Evolutionary conservation across 345 rosid species (phyloP), one percentile per base, ranked within the genome.

Genomic region (Hypericum perforatum): DNA sequence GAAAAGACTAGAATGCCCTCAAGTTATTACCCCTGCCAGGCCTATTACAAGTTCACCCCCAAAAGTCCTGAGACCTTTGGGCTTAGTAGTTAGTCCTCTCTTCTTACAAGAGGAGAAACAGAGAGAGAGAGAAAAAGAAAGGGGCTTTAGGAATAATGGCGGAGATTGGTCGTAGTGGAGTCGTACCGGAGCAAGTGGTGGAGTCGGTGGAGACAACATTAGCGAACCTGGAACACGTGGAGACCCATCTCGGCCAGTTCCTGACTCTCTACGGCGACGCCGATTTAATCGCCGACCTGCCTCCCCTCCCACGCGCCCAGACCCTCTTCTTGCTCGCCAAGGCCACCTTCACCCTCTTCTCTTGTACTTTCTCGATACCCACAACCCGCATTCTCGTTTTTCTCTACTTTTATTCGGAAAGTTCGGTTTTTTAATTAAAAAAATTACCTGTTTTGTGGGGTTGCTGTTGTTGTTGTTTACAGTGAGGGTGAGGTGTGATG

Each of bases 401-500:
- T 15, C 14, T 8, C 5, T 0, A 37, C 0, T 8, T 48, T 70
- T 11, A 56, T 55, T 37, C 39, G 29, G 11, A 12, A 3, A 29
- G 36, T 29, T 51, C 38, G 11, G 7, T 3, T 47, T 48, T 52
- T 29, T 22, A 7, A 41, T 39, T n/a, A n/a, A n/a, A n/a, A n/a
- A n/a, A n/a, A n/a, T n/a, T 2, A 42, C 32, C 2, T 22, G 32
- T 22, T 22, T 22, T 22, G 32, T 49, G 13, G 7, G 7, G 43
- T 39, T 48, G 8, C 60, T 46, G 5, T 22, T 57, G 14, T 57
- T 37, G 37, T 45, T 52, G 37, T 39, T 64, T 68, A 6, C 74
- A 89, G 99, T 94, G 86, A 80, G 77, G 71, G 58, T 94, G 71
- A 89, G 91, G 67, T 82, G 95, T 58, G 68, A 46, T 42, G 99